Evolutionary conservation across 106 monocot genomes (phyloP), one percentile per base, ranked within the genome.

Genomic region (Phalaenopsis equestris): DNA sequence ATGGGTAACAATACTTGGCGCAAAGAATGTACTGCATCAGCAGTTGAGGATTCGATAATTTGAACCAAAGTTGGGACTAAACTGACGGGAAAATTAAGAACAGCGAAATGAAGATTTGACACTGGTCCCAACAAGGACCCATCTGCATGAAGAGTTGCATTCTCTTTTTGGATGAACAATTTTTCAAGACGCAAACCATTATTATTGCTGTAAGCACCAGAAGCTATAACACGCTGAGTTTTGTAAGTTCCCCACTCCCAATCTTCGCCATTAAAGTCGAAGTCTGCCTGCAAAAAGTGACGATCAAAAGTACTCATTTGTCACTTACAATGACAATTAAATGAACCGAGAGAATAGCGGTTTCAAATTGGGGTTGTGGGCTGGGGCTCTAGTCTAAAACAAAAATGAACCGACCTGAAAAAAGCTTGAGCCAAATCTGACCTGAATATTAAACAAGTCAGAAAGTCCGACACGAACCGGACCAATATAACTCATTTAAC

Each of bases 101-200:
- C 99, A 74, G 99, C 99, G 81, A 99, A 99, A 82, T 99, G 99
- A 81, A 99, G 99, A 87, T 99, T 99, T 73, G 95, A 84, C 65
- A 93, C 82, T 79, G 92, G 91, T 30, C 99, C 99, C 36, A 99
- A 79, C 42, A 94, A 78, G 41, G 91, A 90, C 49, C 99, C 99
- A 88, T 99, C 99, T 56, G 99, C 99, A 87, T 99, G 99, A 75
- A 99, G 91, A 75, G 99, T 99, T 43, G 99, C 99, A 89, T 99
- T 91, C 73, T 95, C 95, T 80, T 99, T 99, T 81, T 95, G 94
- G 57, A 99, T 92, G 79, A 99, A 93, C 47, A 99, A 90, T 77
- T 88, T 93, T 74, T 99, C 94, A 82, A 99, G 91, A 21, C 93
- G 93, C 83, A 99, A 68, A 19, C 99, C 99, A 88, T 91, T 84